Evolutionary conservation across 306 rosid species (phyloP).

Genomic region (Bauhinia variegata): DNA sequence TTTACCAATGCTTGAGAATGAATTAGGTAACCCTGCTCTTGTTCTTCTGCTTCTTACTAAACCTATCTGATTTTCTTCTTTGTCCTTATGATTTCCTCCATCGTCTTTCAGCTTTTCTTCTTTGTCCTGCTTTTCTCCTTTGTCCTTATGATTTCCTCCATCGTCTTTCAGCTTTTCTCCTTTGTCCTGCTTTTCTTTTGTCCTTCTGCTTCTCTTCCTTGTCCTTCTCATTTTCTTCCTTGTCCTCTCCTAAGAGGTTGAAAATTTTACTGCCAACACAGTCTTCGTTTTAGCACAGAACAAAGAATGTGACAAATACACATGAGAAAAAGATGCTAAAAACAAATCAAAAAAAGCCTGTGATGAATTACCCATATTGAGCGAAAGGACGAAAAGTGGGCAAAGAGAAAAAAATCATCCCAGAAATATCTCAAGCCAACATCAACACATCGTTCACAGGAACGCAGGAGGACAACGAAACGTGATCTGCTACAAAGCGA

Average conservation of each 20-base stretch:
- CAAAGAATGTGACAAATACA: slow-evolving; percentile 37
- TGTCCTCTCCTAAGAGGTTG: slow-evolving; percentile 40
- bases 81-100: slow-evolving; percentile 9
- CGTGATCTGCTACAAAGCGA: not conserved
- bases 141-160: slow-evolving; percentile 14
- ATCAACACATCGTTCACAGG: slow-evolving; percentile 13
- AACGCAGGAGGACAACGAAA: slow-evolving; percentile 16
- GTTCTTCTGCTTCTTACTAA: slow-evolving; percentile 43
- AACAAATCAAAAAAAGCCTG: slow-evolving; percentile 31
- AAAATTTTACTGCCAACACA: slow-evolving; percentile 59
- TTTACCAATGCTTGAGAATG: slow-evolving; percentile 62
- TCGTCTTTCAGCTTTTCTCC: slow-evolving; percentile 3
- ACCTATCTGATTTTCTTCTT: slow-evolving; percentile 17
- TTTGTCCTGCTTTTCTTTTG: slow-evolving; percentile 3
- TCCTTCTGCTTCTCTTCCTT: too few relatives aligned
- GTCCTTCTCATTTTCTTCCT: slow-evolving; percentile 18
- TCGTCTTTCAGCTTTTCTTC: slow-evolving; percentile 1
- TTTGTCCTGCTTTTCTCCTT: slow-evolving; percentile 14
- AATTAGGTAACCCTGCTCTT: slow-evolving; percentile 62
- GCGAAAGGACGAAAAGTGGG: not conserved
- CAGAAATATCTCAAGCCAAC: slow-evolving; percentile 35
- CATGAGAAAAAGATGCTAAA: not conserved
- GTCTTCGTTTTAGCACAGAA: slow-evolving; percentile 44
- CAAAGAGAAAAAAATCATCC: slow-evolving; percentile 3
- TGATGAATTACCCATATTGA: slow-evolving; percentile 9